phyloP scores from a whole-genome alignment of 2,329 filamentous ascomycete species.

The Neonectria ditissima region DNA sequence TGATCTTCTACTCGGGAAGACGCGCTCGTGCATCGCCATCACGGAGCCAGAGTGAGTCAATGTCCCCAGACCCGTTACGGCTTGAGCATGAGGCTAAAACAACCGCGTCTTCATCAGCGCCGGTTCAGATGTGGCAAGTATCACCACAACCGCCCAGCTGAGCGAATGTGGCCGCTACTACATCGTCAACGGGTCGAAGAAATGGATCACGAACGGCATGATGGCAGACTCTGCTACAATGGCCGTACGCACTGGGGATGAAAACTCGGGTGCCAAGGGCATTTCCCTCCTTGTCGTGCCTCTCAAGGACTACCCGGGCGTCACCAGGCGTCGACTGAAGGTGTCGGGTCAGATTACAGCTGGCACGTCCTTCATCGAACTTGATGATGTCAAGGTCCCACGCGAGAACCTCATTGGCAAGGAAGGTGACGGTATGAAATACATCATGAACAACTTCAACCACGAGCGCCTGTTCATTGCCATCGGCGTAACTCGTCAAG shows the following conservation, averaged over 20 bases:
- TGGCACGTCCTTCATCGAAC: conserved; percentile 80
- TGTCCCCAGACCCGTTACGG: not conserved
- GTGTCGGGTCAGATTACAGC: conserved; percentile 73
- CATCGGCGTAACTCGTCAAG: conserved; percentile 71
- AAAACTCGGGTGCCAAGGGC: conserved; percentile 69
- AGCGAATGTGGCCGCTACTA: conserved; percentile 73
- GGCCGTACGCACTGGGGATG: conserved; percentile 76
- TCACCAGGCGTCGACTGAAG: conserved; percentile 75
- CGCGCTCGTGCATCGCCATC: conserved; percentile 80
- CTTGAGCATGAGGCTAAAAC: not conserved
- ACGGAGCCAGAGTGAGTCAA: conserved; percentile 72
- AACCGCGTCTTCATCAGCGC: conserved; percentile 51
- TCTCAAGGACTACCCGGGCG: conserved; percentile 73
- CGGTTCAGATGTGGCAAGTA: conserved; percentile 79
- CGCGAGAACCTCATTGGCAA: conserved; percentile 76
- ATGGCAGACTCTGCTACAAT: conserved; percentile 77
- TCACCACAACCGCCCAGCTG: conserved; percentile 74
- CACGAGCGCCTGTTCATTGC: conserved; percentile 78
- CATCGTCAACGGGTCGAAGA: conserved; percentile 80
- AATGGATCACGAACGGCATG: conserved; percentile 83
- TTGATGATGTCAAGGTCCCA: conserved; percentile 80
- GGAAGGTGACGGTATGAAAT: conserved; percentile 79
- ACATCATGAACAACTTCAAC: conserved; percentile 85
- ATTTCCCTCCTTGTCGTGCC: conserved; percentile 78
- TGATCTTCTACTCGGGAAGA: conserved; percentile 74